Evolutionary conservation across 2,329 filamentous ascomycete genomes (phyloP).

Genomic region (Calycina herbarum): DNA sequence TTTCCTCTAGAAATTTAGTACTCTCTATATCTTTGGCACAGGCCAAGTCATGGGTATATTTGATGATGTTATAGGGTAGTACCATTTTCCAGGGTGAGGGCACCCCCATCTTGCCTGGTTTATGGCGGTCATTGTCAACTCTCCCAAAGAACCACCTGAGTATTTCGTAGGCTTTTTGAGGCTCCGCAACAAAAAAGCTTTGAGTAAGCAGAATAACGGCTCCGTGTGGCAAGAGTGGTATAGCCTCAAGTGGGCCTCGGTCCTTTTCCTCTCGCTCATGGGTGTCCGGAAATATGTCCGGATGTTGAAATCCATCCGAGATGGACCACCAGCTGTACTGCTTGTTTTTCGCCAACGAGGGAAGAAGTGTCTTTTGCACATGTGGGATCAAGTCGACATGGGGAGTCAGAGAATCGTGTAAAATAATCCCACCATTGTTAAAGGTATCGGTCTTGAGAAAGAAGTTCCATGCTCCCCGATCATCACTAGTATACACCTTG

Average conservation of each 20-base stretch:
- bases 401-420: slow-evolving; percentile 31
- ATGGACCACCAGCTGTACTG: slow-evolving; percentile 32
- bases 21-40: slow-evolving; percentile 32
- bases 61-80: slow-evolving; percentile 28
- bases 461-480: slow-evolving; percentile 48
- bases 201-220: slow-evolving; percentile 50
- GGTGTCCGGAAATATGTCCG: slow-evolving; percentile 33
- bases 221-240: slow-evolving; percentile 47
- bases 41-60: slow-evolving; percentile 36
- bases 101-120: slow-evolving; percentile 15
- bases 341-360: slow-evolving; percentile 18
- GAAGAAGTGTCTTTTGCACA: neutral
- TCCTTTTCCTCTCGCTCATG: slow-evolving; percentile 17
- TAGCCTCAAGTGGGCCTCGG: slow-evolving; percentile 41
- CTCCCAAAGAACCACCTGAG: slow-evolving; percentile 43
- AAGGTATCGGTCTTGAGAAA: slow-evolving; percentile 40
- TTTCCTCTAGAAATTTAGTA: slow-evolving; percentile 24
- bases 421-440: slow-evolving; percentile 26
- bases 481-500: slow-evolving; percentile 44
- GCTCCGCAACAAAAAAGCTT: slow-evolving; percentile 50
- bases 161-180: slow-evolving; percentile 41
- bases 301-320: slow-evolving; percentile 24
- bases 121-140: slow-evolving; percentile 16
- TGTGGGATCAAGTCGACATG: neutral
- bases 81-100: slow-evolving; percentile 25